Evolutionary conservation across 768 basidiomycete species (phyloP), one percentile per base, ranked within the genome.

Genomic region (Agaricus blazei): DNA sequence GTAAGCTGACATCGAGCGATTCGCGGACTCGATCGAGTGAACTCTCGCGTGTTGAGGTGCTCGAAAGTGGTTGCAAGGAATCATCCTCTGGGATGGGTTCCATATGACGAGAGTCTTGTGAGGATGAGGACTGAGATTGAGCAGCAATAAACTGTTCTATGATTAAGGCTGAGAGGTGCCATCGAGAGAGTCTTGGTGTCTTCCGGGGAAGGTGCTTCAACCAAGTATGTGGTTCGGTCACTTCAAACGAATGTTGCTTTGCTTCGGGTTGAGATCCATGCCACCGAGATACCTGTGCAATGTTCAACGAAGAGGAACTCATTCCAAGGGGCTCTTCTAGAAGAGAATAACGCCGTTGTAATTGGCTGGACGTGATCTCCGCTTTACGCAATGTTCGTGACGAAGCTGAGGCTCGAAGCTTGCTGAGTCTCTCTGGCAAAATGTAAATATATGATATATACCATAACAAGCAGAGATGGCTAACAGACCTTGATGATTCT

Each of bases 191-290:
- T 54, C 59, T 27, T 60, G 58, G 36, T 61, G 59, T 48, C 63
- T 71, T 44, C 67, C 67, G 51, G 65, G 75, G 57, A 47, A 82
- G 70, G 59, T 89, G 85, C 62, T 82, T 86, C 28, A 90, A 69
- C 89, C 88, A 91, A 6, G 83, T 82, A 45, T 87, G 73, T 6
- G 88, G 86, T 63, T 91, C 89, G 0, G 79, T 76, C 51, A 77
- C 75, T 52, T 86, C 86, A 26, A 90, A 64, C 27, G 78, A 72
- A n/a, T 72, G 66, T 56, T 72, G 79, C 8, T 78, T 67, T n/a
- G 72, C 62, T 8, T 68, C 61, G 29, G 79, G 77, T 54, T 82
- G 81, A 29, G 68, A 67, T n/a, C 71, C 65, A 60, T 83, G 81
- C 89, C 89, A 91, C 19, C 77, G 80, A 29, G 74, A 75, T 28